These are phyloP conservation scores for Panellus pusillus DNA, from an alignment of 768 basidiomycete species.

Conservation along the genomic window DNA sequence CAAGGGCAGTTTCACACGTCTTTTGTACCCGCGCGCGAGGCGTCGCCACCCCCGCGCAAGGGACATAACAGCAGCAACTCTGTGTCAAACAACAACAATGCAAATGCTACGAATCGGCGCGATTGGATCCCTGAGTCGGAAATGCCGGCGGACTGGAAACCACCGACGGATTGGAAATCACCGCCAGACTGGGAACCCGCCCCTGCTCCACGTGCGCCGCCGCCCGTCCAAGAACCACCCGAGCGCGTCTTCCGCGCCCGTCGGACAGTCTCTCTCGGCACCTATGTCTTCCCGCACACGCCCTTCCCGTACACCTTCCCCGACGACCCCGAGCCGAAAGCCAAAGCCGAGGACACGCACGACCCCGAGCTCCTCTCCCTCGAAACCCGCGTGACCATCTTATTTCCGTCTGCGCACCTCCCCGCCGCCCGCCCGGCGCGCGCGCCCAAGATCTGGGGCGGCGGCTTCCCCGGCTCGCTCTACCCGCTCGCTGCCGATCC, in stretches of 20 bases:
- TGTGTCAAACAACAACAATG: no score
- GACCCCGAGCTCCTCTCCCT: constrained; percentile 8
- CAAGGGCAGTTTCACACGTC: constrained; percentile 23
- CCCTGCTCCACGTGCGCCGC: not conserved
- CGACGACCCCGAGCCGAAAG: not conserved
- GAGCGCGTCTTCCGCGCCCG: constrained; percentile 17
- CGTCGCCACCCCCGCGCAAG: constrained; percentile 5
- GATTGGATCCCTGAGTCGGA: no score
- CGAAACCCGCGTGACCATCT: constrained; percentile 33
- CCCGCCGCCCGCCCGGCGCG: constrained; percentile 37
- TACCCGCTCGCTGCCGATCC: not conserved
- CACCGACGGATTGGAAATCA: no score
- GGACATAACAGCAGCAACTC: no score
- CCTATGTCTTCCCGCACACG: constrained; percentile 9
- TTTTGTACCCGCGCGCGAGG: constrained; percentile 20
- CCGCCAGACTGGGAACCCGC: not conserved
- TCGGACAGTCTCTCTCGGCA: constrained; percentile 3
- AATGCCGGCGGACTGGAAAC: no score
- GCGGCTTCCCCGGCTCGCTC: constrained; percentile 27
- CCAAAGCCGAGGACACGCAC: not conserved
- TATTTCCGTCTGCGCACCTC: constrained; percentile 42
- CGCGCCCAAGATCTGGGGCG: constrained; percentile 47
- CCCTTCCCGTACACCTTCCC: constrained; percentile 20
- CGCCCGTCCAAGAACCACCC: constrained; percentile 1
- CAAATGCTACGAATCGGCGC: no score